Evolutionary conservation across 257 asterid genomes (phyloP).

Genomic region (Solanum appendiculatum): DNA sequence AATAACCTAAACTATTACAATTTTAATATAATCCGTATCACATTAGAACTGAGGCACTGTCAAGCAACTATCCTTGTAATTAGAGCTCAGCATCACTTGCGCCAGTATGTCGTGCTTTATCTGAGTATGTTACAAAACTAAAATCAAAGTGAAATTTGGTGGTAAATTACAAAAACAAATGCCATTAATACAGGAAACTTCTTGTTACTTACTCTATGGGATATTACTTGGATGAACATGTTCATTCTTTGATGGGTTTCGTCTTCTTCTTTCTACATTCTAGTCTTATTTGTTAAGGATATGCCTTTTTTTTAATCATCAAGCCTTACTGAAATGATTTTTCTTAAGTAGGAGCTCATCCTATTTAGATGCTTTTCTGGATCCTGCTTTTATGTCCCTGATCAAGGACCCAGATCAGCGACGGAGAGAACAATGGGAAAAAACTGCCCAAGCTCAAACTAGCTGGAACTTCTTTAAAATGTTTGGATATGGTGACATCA

Average conservation of each 20-base stretch:
- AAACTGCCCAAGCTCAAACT: conserved; percentile 67
- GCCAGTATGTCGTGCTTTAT: background rate
- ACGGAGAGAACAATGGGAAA: conserved; percentile 87
- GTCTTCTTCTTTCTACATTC: background rate
- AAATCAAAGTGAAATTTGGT: background rate
- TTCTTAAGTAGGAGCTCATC: conserved; percentile 45
- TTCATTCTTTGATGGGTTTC: background rate
- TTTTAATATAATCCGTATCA: background rate
- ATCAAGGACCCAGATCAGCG: conserved; percentile 85
- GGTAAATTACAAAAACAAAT: background rate
- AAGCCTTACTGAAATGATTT: background rate
- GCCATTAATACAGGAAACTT: background rate
- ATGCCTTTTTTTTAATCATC: background rate
- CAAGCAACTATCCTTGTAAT: background rate
- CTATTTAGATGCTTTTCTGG: conserved; percentile 73
- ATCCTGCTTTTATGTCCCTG: conserved; percentile 91
- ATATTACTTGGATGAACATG: background rate
- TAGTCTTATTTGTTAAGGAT: background rate
- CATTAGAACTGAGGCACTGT: background rate
- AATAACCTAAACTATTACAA: background rate
- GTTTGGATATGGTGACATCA: conserved; percentile 87
- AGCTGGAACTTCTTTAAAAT: conserved; percentile 60
- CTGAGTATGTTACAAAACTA: background rate
- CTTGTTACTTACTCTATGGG: background rate
- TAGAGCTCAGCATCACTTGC: background rate